phyloP scores from a whole-genome alignment of 352 stramenopile species.

The Phytophthora meadii region DNA sequence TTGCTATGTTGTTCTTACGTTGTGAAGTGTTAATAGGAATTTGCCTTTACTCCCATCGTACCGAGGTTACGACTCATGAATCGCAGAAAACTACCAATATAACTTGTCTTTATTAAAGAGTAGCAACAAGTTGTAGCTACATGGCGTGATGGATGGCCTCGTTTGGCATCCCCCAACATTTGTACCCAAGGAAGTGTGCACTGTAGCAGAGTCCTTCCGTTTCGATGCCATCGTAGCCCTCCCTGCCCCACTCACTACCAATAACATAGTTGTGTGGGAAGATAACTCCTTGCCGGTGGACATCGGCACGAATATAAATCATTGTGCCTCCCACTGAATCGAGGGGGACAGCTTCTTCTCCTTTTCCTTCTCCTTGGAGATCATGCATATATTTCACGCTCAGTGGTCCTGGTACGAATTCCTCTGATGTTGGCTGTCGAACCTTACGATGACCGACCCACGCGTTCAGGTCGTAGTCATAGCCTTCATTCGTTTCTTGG shows the following conservation, averaged over 20 bases:
- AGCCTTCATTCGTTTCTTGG: background rate
- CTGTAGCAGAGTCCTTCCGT: slow-evolving; percentile 55
- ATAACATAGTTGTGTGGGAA: slow-evolving; percentile 53
- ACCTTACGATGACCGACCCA: slow-evolving; percentile 27
- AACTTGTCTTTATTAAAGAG: background rate
- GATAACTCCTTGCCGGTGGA: slow-evolving; percentile 50
- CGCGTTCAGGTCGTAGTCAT: slow-evolving; percentile 27
- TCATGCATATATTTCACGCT: slow-evolving; percentile 10
- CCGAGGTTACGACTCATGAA: slow-evolving; percentile 27
- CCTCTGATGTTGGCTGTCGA: background rate
- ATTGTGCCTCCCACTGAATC: slow-evolving; percentile 61
- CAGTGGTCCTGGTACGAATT: slow-evolving; percentile 23
- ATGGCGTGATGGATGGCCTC: slow-evolving; percentile 32
- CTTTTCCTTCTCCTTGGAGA: slow-evolving; percentile 11
- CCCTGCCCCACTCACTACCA: slow-evolving; percentile 42
- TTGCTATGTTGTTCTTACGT: slow-evolving; percentile 15
- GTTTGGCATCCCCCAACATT: slow-evolving; percentile 54
- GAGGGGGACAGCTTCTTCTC: slow-evolving; percentile 27
- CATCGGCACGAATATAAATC: slow-evolving; percentile 53
- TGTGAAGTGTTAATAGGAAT: slow-evolving; percentile 23
- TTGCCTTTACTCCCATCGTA: slow-evolving; percentile 41
- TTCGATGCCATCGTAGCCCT: slow-evolving; percentile 61
- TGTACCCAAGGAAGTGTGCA: slow-evolving; percentile 52
- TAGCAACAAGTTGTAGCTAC: background rate
- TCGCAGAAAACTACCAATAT: too few relatives aligned